These are phyloP conservation scores for Solanum dulcamara DNA, from an alignment of 257 asterid genomes.

Conservation along the genomic window DNA sequence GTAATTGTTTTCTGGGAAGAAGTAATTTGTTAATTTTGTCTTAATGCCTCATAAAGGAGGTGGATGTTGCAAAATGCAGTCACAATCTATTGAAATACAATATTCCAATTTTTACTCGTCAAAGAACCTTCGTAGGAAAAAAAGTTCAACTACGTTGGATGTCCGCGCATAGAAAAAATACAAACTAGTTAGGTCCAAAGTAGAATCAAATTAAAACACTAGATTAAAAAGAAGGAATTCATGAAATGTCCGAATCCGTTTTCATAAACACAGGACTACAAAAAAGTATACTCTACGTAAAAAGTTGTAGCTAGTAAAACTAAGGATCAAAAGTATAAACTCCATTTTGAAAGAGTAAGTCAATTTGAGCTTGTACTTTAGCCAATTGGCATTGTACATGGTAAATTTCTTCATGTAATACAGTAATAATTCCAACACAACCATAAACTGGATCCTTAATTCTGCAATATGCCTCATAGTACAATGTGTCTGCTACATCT, in stretches of 20 bases:
- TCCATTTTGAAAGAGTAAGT: not conserved
- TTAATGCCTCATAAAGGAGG: not conserved
- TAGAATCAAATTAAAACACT: not conserved
- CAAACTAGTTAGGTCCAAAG: not conserved
- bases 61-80: not conserved
- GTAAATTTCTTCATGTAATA: not conserved
- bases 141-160: not conserved
- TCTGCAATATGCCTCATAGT: not conserved
- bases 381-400: not conserved
- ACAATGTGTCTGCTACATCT: not conserved
- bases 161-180: not conserved
- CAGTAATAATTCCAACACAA: not conserved
- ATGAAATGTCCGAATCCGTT: not conserved
- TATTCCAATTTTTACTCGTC: not conserved
- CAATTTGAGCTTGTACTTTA: not conserved
- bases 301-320: not conserved
- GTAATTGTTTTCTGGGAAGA: not conserved
- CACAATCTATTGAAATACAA: not conserved
- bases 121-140: not conserved
- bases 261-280: not conserved
- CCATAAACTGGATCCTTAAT: not conserved
- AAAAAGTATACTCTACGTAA: not conserved
- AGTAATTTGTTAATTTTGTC: not conserved
- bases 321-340: not conserved
- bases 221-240: not conserved